Percentiles rank a stretch among this genome's conserved stretches.
These are phyloP conservation scores for Didymella pomorum DNA, from an alignment of 2,329 filamentous ascomycete genomes.

Conservation along the genomic window DNA sequence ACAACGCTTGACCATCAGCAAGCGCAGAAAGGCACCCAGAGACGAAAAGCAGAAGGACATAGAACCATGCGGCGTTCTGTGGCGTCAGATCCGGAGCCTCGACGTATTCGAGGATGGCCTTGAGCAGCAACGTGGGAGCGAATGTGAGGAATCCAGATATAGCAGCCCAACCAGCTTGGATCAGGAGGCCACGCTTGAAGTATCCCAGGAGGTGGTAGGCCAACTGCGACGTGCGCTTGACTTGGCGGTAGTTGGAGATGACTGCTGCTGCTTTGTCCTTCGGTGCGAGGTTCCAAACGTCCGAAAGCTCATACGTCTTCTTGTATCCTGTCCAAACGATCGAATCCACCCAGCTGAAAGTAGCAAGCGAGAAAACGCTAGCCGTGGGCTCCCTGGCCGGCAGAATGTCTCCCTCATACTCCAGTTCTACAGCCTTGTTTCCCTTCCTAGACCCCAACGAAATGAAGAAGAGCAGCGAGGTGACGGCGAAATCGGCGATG, in stretches of 20 bases:
- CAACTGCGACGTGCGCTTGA: conserved; percentile 81
- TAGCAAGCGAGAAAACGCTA: conserved; percentile 85
- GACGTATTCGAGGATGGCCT: conserved; percentile 92
- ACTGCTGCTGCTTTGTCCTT: conserved; percentile 87
- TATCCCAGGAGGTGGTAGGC: conserved; percentile 83
- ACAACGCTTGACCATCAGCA: conserved; percentile 84
- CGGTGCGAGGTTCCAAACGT: conserved; percentile 91
- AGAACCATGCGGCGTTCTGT: conserved; percentile 91
- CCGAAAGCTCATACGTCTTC: conserved; percentile 79
- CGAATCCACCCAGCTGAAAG: conserved; percentile 89
- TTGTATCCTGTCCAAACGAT: conserved; percentile 91
- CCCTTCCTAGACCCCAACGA: conserved; percentile 86
- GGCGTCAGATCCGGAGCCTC: conserved; percentile 80
- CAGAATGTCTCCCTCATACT: conserved; percentile 87
- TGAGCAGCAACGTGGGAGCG: conserved; percentile 87
- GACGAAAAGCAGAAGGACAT: conserved; percentile 87
- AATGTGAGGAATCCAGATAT: conserved; percentile 86
- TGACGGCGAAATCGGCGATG: conserved; percentile 77
- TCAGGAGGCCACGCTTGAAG: conserved; percentile 78
- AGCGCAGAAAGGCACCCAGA: conserved; percentile 84
- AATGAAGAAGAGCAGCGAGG: conserved; percentile 76
- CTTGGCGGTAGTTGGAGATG: conserved; percentile 81
- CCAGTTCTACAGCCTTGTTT: conserved; percentile 85
- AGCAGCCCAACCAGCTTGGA: conserved; percentile 82
- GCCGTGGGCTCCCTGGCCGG: conserved; percentile 87